Evolutionary conservation across 2,329 filamentous ascomycete species (phyloP), one percentile per base, ranked within the genome.

Genomic region (Exophiala sp.): DNA sequence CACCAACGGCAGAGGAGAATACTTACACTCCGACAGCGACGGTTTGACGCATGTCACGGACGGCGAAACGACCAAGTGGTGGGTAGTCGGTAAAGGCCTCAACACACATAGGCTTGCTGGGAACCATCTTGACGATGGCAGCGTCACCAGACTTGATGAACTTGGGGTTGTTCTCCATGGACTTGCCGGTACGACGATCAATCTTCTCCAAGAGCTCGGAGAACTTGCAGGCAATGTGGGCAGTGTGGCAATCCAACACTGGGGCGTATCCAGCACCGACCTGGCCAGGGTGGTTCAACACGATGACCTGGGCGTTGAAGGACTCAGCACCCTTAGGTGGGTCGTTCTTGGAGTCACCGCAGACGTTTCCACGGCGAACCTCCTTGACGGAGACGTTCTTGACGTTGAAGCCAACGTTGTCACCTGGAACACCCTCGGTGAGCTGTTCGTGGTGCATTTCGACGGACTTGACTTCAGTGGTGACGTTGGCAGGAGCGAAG

Each of bases 351-450:
- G 89, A 92, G 90, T 99, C 94, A 90, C 91, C 90, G 72, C 89
- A 89, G 71, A 99, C 94, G 87, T 99, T 97, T 75, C 94, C 94
- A 95, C 94, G 94, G 81, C 94, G 94, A 75, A 99, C 96, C 78
- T 99, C 94, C 91, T 99, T 99, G 82, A 99, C 94, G 79, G 94
- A 97, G 73, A 99, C 94, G 94, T 99, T 99, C 91, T 99, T 99
- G 82, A 99, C 92, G 89, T 99, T 99, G 91, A 99, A 99, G 72
- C 94, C 94, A 78, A 99, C 94, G 85, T 99, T 99, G 89, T 99
- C 94, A 87, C 94, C 94, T 74, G 94, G 94, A 66, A 89, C 74
- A 89, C 94, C 94, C 85, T 96, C 87, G 65, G 76, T 61, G 69
- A 99, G 91, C 88, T 96, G 91, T 85, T 96, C 90, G 91, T 97